A percentile compares a stretch with the other conserved stretches of the same genome.
Conservation (phyloP, 2,329 filamentous ascomycete species). For the Monosporascus ibericus region DNA sequence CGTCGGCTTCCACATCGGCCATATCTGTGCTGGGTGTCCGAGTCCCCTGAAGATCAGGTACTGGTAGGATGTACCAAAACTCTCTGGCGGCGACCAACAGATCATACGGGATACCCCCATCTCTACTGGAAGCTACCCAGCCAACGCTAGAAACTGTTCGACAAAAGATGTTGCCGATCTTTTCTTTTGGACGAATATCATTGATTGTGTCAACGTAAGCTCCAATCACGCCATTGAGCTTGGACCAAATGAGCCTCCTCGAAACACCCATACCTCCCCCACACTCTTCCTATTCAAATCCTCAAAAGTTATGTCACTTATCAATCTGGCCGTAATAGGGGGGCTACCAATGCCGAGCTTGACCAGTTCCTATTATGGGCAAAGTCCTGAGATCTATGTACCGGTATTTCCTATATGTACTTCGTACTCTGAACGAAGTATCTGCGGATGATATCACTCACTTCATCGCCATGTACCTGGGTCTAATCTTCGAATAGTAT, state of each 20-base stretch:
- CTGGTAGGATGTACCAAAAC: too few species aligned
- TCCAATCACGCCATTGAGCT: constrained; percentile 1
- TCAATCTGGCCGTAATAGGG: background rate
- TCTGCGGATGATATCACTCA: background rate
- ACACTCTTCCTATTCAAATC: too few species aligned
- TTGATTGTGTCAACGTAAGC: constrained; percentile 3
- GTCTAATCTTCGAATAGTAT: constrained; percentile 8
- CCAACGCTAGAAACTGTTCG: background rate
- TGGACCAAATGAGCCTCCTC: background rate
- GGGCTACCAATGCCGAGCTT: too few species aligned
- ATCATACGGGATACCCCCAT: too few species aligned
- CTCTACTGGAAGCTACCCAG: background rate
- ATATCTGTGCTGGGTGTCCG: too few species aligned
- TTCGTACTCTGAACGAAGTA: too few species aligned
- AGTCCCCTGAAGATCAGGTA: too few species aligned
- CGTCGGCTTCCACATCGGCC: background rate
- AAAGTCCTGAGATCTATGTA: too few species aligned
- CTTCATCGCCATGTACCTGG: constrained; percentile 9
- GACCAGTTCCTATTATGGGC: too few species aligned
- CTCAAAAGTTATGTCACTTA: too few species aligned
- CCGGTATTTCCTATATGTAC: too few species aligned
- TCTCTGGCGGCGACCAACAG: too few species aligned
- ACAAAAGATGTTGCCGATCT: background rate
- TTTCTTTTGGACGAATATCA: background rate
- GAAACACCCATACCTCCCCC: background rate